phyloP scores from a whole-genome alignment of 805 yeast species.

The Starmera quercuum region DNA sequence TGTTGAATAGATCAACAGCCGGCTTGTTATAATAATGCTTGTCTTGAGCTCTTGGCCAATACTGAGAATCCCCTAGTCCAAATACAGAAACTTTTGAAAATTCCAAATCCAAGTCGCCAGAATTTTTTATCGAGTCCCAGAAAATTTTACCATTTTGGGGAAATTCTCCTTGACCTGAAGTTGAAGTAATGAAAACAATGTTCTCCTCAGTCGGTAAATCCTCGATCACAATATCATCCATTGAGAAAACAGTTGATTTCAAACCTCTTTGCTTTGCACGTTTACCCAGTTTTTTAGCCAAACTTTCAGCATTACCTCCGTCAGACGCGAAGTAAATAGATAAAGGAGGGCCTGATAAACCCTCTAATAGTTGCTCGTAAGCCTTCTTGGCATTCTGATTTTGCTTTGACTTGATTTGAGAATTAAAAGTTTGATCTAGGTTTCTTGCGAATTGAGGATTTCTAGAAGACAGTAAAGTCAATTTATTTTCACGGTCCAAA shows the following conservation, averaged over 20 bases:
- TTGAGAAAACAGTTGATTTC: constrained; percentile 38
- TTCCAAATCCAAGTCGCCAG: constrained; percentile 61
- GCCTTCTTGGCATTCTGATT: constrained; percentile 68
- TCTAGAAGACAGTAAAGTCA: constrained; percentile 64
- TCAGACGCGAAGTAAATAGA: constrained; percentile 83
- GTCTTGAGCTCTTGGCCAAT: constrained; percentile 98
- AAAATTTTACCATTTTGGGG: constrained; percentile 72
- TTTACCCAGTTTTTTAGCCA: constrained; percentile 57
- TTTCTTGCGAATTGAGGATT: constrained; percentile 74
- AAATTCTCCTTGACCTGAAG: constrained; percentile 93
- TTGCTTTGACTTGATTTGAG: constrained; percentile 52
- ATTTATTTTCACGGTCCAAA: constrained; percentile 83
- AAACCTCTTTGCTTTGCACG: constrained; percentile 49
- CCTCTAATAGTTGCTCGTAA: constrained; percentile 68
- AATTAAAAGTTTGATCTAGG: constrained; percentile 54
- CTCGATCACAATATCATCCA: constrained; percentile 57
- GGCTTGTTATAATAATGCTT: constrained; percentile 93
- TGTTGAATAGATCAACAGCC: constrained; percentile 59
- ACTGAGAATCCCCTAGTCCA: constrained; percentile 91
- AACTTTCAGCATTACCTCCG: constrained; percentile 85
- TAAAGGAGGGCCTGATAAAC: constrained; percentile 80
- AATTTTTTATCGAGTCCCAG: constrained; percentile 65
- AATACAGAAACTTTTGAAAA: constrained; percentile 66
- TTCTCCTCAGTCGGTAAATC: constrained; percentile 42
- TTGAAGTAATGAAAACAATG: constrained; percentile 63